Evolutionary conservation across 139 green algal species (phyloP).

Genomic region (Helicosporidium sp.): DNA sequence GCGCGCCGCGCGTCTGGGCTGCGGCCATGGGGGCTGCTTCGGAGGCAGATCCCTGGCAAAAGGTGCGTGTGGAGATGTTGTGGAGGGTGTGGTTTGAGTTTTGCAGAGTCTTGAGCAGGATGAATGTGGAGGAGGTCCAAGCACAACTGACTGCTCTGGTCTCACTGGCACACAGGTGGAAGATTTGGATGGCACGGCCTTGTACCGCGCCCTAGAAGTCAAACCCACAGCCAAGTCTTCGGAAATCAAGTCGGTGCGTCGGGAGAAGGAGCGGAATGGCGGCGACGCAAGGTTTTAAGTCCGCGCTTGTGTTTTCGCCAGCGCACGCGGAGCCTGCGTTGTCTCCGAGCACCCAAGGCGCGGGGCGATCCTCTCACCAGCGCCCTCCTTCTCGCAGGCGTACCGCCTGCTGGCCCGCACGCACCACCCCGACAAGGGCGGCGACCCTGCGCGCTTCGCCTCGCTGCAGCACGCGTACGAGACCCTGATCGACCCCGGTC

Average conservation of each 20-base stretch:
- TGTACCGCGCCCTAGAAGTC: constrained; percentile 25
- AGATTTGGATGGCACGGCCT: constrained; percentile 29
- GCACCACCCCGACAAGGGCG: constrained; percentile 68
- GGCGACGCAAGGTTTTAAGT: not conserved
- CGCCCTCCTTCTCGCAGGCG: constrained; percentile 9
- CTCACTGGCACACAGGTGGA: constrained; percentile 14
- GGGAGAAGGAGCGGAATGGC: not conserved
- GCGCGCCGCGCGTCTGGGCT: too few species aligned
- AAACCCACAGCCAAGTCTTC: constrained; percentile 25
- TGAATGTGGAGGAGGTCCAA: not conserved
- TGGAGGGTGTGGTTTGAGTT: not conserved
- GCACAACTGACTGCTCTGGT: not conserved
- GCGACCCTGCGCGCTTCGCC: constrained; percentile 25
- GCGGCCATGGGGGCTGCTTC: too few species aligned
- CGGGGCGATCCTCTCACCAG: not conserved
- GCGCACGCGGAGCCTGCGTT: not conserved
- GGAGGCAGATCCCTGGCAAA: not conserved
- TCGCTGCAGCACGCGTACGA: constrained; percentile 38
- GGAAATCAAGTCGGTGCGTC: not conserved
- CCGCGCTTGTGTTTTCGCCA: not conserved
- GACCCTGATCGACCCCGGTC: constrained; percentile 31
- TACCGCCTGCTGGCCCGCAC: constrained; percentile 35
- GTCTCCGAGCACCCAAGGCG: not conserved
- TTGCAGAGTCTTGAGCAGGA: too few species aligned
- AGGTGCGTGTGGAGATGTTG: not conserved